Evolutionary conservation across 1,139 yeast species (phyloP), one percentile per base, ranked within the genome.

Genomic region (Candida sp.): DNA sequence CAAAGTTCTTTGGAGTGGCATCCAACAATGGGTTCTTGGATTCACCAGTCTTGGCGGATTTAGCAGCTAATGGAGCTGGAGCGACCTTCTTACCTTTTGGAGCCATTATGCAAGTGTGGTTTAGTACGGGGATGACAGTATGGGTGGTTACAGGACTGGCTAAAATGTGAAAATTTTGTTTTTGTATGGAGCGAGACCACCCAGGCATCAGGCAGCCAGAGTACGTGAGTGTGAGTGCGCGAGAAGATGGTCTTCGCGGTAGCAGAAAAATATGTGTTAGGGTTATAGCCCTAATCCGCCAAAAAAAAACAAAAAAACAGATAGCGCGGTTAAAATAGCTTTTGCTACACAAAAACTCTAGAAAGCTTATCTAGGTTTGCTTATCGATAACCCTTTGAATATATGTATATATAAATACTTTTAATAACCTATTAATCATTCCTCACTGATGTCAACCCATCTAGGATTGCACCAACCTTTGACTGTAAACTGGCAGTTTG

Each of bases 1-100:
- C 98, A 71, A 88, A 93, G 84, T 86, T 88, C 81, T 88, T 89
- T 78, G 98, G 96, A 61, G 92, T 83, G 61, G 96, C 78, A 75
- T 89, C 96, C 38, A 65, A 73, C 63, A 77, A 70, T 52, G 81
- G 81, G 72, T 73, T 73, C 59, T 63, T 62, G 31, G 31, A 28
- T 28, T 28, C 31, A 28, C 31, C 31, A 28, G 31, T 6, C 8
- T 47, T 67, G 54, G 34, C 67, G 48, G 76, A 60, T 61, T 70
- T 81, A 66, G 78, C 63, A 63, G 78, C 75, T 66, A 75, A 74
- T 61, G 80, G 80, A 63, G 78, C 79, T 74, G 78, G 78, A 66
- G 79, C 79, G 31, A 28, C 31, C 31, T 28, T 28, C 31, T 28
- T 28, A 49, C 80, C 80, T 68, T 73, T 74, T 72, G 81, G 80